A percentile compares a stretch with the other conserved stretches of the same genome.
These are phyloP conservation scores for Lecanoromycetidae sp. DNA, from an alignment of 2,329 filamentous ascomycete genomes.

Conservation along the genomic window DNA sequence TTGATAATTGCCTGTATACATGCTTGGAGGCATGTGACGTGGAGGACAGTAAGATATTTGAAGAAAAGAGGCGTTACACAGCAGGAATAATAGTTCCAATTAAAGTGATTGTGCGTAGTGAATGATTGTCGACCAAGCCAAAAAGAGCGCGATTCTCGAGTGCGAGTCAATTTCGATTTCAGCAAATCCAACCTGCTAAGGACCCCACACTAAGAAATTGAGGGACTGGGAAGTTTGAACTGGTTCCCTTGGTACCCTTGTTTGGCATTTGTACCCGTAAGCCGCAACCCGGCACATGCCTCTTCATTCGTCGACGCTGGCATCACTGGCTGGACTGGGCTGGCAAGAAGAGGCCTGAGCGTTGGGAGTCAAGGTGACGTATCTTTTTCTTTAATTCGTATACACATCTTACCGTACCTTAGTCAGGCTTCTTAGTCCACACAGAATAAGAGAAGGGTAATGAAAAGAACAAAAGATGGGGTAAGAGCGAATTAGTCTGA, in stretches of 20 bases:
- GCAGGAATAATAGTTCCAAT: too few relatives aligned
- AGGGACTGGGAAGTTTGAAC: neutral
- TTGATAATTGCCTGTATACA: neutral
- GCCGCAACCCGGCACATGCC: constrained; percentile 1
- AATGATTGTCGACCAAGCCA: neutral
- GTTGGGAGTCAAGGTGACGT: neutral
- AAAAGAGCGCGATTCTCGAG: neutral
- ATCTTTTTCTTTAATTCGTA: neutral
- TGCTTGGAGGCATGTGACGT: neutral
- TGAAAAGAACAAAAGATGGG: constrained; percentile 5
- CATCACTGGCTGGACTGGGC: neutral
- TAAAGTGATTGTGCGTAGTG: neutral
- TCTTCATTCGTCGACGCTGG: neutral
- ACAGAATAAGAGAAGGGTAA: too few relatives aligned
- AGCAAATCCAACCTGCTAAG: constrained; percentile 7
- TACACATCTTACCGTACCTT: constrained; percentile 1
- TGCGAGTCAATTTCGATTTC: neutral
- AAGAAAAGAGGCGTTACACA: neutral
- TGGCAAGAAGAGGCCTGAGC: constrained; percentile 14
- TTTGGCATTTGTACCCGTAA: neutral
- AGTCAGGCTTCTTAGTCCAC: too few relatives aligned
- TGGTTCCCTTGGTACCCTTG: neutral
- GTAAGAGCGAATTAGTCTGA: neutral
- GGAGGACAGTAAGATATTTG: neutral
- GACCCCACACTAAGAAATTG: constrained; percentile 15